phyloP scores from a whole-genome alignment of 805 yeast species.

The Clavispora santaluciae region DNA sequence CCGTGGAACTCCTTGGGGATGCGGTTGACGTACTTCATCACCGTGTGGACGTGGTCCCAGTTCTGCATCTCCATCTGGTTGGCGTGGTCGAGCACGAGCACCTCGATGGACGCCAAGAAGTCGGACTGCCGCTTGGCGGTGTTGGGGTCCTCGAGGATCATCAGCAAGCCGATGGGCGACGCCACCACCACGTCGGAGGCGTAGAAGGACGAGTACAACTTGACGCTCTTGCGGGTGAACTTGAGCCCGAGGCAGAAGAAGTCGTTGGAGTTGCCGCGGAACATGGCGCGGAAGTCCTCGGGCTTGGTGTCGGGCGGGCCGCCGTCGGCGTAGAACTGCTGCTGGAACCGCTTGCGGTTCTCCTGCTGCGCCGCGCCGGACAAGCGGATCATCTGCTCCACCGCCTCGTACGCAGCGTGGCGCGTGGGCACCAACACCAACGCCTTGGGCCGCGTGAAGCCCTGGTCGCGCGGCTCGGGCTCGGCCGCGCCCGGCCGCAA shows the following conservation, averaged over 20 bases:
- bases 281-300: slow-evolving; percentile 71
- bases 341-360: slow-evolving; percentile 67
- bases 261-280: slow-evolving; percentile 89
- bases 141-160: slow-evolving; percentile 64
- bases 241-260: slow-evolving; percentile 88
- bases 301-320: slow-evolving; percentile 60
- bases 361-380: slow-evolving; percentile 75
- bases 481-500: slow-evolving; percentile 35
- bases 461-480: slow-evolving; percentile 82
- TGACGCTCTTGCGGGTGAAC: slow-evolving; percentile 81
- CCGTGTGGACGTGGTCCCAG: slow-evolving; percentile 75
- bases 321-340: slow-evolving; percentile 57
- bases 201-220: slow-evolving; percentile 78
- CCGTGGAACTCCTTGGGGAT: slow-evolving; percentile 74
- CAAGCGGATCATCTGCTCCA: slow-evolving; percentile 54
- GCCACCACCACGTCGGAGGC: slow-evolving; percentile 83
- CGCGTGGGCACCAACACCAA: slow-evolving; percentile 81
- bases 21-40: slow-evolving; percentile 62
- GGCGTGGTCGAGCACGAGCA: slow-evolving; percentile 74
- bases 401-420: slow-evolving; percentile 65
- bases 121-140: slow-evolving; percentile 63
- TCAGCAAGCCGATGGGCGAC: slow-evolving; percentile 79
- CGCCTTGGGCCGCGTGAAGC: slow-evolving; percentile 90
- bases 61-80: slow-evolving; percentile 89
- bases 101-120: slow-evolving; percentile 84